Conservation (phyloP, 2,329 filamentous ascomycete species). For the Fragosphaeria purpurea region DNA sequence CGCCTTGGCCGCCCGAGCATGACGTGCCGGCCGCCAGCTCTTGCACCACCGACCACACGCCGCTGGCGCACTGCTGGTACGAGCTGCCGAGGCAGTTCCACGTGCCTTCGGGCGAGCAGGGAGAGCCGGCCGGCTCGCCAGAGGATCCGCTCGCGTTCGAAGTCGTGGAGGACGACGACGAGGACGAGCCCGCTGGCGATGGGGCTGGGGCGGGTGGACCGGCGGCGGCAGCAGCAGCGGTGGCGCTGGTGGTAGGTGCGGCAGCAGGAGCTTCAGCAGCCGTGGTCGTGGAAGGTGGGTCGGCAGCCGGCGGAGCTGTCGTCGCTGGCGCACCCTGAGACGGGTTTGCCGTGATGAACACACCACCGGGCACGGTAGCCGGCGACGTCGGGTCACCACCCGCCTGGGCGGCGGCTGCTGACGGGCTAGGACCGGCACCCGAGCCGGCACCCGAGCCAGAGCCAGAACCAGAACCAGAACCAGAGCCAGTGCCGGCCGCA, state of each 20-base stretch:
- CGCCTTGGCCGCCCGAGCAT: constrained; percentile 29
- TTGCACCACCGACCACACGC: constrained; percentile 33
- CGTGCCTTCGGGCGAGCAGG: constrained; percentile 36
- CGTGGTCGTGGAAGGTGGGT: constrained; percentile 9
- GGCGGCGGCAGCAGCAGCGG: constrained; percentile 4
- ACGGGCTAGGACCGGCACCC: constrained; percentile 14
- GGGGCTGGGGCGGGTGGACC: constrained; percentile 12
- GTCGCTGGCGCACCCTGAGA: not conserved
- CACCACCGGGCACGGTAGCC: constrained; percentile 24
- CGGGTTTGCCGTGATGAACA: constrained; percentile 28
- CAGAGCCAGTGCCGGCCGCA: constrained; percentile 15
- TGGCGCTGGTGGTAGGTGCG: constrained; percentile 6
- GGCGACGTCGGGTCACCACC: constrained; percentile 7
- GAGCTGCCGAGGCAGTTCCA: constrained; percentile 40
- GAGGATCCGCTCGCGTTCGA: constrained; percentile 17
- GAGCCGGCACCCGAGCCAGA: constrained; percentile 11
- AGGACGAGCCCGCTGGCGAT: constrained; percentile 8
- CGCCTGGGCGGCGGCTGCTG: constrained; percentile 9
- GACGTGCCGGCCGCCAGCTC: constrained; percentile 34
- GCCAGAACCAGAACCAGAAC: constrained; percentile 11
- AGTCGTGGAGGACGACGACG: constrained; percentile 5
- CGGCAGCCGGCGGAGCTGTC: not conserved
- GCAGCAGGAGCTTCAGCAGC: not conserved
- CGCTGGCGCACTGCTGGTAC: constrained; percentile 43
- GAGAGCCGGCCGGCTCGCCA: constrained; percentile 28